These are phyloP conservation scores for Wickerhamomyces sydowiorum DNA, from an alignment of 805 yeast genomes.

Conservation along the genomic window DNA sequence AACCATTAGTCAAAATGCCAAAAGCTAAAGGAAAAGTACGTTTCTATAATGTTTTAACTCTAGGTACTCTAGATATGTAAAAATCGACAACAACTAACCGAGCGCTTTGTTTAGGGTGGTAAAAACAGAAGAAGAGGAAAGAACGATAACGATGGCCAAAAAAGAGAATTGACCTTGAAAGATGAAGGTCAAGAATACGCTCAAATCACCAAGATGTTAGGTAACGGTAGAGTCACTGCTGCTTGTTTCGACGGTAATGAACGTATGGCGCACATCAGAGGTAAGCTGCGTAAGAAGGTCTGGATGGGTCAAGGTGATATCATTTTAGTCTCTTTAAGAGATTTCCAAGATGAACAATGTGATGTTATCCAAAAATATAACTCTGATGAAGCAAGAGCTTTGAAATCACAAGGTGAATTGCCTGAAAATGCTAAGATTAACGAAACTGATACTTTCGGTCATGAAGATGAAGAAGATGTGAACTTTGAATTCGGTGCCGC, in stretches of 20 bases:
- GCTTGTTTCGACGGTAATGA: slow-evolving; percentile 89
- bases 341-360: slow-evolving; percentile 97
- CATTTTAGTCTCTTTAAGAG: slow-evolving; percentile 91
- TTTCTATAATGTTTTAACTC: not conserved
- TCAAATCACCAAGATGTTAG: slow-evolving; percentile 96
- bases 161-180: slow-evolving; percentile 86
- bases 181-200: slow-evolving; percentile 99
- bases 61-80: slow-evolving; percentile 17
- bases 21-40: slow-evolving; percentile 57
- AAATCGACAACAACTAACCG: not conserved
- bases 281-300: slow-evolving; percentile 97
- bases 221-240: slow-evolving; percentile 96
- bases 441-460: slow-evolving; percentile 96
- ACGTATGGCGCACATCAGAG: slow-evolving; percentile 97
- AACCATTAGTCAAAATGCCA: slow-evolving; percentile 46
- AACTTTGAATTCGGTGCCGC: slow-evolving; percentile 97
- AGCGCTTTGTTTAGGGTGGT: slow-evolving; percentile 45
- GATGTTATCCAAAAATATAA: slow-evolving; percentile 96
- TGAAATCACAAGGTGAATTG: slow-evolving; percentile 92
- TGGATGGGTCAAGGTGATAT: slow-evolving; percentile 99
- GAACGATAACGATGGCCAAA: slow-evolving; percentile 85
- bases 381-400: slow-evolving; percentile 96
- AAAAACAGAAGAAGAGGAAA: slow-evolving; percentile 96
- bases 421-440: slow-evolving; percentile 97
- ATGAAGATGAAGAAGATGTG: slow-evolving; percentile 94